A percentile compares a stretch with the other conserved stretches of the same genome.
These are phyloP conservation scores for Fusarium globosum DNA, from an alignment of 2,329 filamentous ascomycete species.

Conservation along the genomic window DNA sequence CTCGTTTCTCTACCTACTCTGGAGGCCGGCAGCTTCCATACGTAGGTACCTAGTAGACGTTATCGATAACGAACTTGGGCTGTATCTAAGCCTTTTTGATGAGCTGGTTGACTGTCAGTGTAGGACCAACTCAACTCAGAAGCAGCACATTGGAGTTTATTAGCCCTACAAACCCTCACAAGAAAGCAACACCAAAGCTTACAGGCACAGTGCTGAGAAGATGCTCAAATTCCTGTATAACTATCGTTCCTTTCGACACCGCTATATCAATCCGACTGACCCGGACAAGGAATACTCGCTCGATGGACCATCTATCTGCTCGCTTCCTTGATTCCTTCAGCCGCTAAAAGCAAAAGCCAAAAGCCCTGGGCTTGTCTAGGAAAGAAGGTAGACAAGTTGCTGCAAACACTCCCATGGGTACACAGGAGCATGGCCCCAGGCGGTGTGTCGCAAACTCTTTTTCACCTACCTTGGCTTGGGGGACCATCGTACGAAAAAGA, in stretches of 20 bases:
- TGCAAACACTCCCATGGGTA: slow-evolving; percentile 43
- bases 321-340: slow-evolving; percentile 36
- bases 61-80: slow-evolving; percentile 32
- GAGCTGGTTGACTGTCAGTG: not conserved
- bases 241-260: slow-evolving; percentile 5
- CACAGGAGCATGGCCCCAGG: slow-evolving; percentile 36
- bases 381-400: slow-evolving; percentile 15
- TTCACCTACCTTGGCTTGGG: slow-evolving; percentile 14
- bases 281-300: slow-evolving; percentile 21
- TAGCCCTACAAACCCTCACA: slow-evolving; percentile 2
- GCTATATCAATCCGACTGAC: slow-evolving; percentile 16
- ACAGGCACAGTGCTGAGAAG: not conserved
- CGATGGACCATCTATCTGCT: slow-evolving; percentile 16
- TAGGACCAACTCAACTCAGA: slow-evolving; percentile 3
- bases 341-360: slow-evolving; percentile 20
- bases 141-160: slow-evolving; percentile 1
- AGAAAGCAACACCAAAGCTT: slow-evolving; percentile 1
- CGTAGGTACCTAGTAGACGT: not conserved
- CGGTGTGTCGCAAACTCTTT: slow-evolving; percentile 40
- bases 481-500: slow-evolving; percentile 35
- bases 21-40: not conserved
- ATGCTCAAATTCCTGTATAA: not conserved
- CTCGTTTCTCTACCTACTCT: not conserved
- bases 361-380: slow-evolving; percentile 6
- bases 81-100: slow-evolving; percentile 19